Evolutionary conservation across 2,329 filamentous ascomycete genomes (phyloP).

Genomic region (Nothopassalora personata): DNA sequence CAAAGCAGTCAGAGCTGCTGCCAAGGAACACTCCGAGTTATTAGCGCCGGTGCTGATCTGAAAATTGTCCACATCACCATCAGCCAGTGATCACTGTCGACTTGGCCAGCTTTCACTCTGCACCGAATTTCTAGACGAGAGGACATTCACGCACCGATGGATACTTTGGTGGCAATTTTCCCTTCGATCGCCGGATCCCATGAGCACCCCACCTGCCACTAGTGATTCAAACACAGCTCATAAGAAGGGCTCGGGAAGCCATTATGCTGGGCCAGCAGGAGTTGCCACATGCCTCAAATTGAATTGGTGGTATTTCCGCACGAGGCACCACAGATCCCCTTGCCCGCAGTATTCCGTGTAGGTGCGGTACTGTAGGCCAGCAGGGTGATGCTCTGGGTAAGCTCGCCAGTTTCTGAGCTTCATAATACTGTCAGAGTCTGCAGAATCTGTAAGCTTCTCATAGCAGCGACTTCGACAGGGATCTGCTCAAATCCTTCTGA

Average conservation of each 20-base stretch:
- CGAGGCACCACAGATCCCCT: not conserved
- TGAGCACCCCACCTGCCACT: not conserved
- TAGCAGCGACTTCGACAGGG: not conserved
- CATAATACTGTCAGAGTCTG: not conserved
- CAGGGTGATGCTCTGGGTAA: not conserved
- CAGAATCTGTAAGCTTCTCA: not conserved
- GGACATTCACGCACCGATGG: not conserved
- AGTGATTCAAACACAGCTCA: constrained; percentile 1
- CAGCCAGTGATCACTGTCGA: no score
- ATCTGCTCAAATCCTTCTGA: no score
- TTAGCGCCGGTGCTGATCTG: no score
- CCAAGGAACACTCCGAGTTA: no score
- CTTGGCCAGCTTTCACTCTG: no score
- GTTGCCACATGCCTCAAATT: not conserved
- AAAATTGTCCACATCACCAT: no score
- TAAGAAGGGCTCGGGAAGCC: not conserved
- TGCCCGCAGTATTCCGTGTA: constrained; percentile 6
- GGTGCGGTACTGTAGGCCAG: not conserved
- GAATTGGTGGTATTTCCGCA: not conserved
- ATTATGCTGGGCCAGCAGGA: not conserved
- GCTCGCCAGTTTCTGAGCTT: not conserved
- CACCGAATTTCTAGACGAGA: no score
- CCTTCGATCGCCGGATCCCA: not conserved
- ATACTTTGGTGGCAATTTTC: not conserved
- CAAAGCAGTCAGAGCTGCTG: no score